These are phyloP conservation scores for Boletus insuetus DNA, from an alignment of 768 basidiomycete species.

Conservation along the genomic window DNA sequence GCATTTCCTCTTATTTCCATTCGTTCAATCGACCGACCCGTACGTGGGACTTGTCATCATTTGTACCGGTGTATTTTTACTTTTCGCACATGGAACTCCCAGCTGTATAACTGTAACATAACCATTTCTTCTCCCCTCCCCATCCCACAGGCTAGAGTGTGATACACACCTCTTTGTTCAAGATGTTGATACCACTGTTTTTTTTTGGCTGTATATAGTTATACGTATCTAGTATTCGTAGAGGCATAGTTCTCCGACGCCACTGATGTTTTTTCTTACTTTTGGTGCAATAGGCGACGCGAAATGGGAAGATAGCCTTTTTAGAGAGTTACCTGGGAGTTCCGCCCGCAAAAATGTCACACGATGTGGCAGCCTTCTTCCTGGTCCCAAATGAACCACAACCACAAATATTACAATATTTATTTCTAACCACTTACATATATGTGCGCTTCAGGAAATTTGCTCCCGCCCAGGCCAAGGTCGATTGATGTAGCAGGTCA, in stretches of 20 bases:
- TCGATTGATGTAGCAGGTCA: neutral
- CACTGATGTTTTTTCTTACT: neutral
- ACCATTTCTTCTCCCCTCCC: neutral
- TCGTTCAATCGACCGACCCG: neutral
- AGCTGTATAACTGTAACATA: constrained; percentile 26
- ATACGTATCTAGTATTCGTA: constrained; percentile 27
- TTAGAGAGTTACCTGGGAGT: neutral
- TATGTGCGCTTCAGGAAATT: neutral
- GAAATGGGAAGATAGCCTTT: constrained; percentile 12
- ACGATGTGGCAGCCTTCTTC: constrained; percentile 9
- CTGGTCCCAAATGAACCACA: neutral
- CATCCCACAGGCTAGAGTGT: neutral
- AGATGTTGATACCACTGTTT: constrained; percentile 2
- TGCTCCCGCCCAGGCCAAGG: neutral
- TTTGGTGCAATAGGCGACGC: constrained; percentile 9
- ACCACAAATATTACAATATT: too few species aligned
- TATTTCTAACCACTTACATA: neutral
- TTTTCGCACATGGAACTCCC: constrained; percentile 12
- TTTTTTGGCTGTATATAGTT: constrained; percentile 30
- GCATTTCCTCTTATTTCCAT: neutral
- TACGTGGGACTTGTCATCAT: constrained; percentile 6
- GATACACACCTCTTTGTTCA: constrained; percentile 17
- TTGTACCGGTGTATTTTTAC: constrained; percentile 29
- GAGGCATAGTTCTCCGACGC: constrained; percentile 6
- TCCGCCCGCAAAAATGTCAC: constrained; percentile 8